A percentile compares a stretch with the other conserved stretches of the same genome.
Evolutionary conservation across 257 asterid species (phyloP).

Genomic region (Rehmannia glutinosa): DNA sequence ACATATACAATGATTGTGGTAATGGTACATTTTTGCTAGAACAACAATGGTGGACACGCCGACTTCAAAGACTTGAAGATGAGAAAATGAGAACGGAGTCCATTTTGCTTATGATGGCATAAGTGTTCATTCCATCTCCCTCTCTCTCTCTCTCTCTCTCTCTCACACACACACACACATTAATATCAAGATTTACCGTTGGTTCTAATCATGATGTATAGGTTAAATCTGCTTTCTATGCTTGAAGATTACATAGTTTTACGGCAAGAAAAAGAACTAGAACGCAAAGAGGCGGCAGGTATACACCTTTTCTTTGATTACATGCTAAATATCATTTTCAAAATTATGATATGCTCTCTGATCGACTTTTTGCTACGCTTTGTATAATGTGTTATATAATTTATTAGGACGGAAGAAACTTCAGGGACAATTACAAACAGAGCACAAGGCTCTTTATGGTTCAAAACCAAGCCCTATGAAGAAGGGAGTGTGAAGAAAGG

Average conservation of each 20-base stretch:
- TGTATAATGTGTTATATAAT: background rate
- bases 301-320: slow-evolving; percentile 10
- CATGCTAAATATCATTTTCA: background rate
- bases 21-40: too few species aligned
- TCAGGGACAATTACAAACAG: slow-evolving; percentile 50
- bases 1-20: too few species aligned
- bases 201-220: slow-evolving; percentile 26
- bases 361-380: background rate
- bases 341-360: background rate
- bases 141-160: background rate
- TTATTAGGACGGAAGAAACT: slow-evolving; percentile 73
- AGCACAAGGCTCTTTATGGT: slow-evolving; percentile 57
- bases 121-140: slow-evolving; percentile 23
- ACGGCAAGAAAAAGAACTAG: slow-evolving; percentile 81
- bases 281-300: slow-evolving; percentile 90
- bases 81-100: slow-evolving; percentile 82
- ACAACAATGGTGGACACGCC: slow-evolving; percentile 85
- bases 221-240: slow-evolving; percentile 83
- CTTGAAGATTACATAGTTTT: slow-evolving; percentile 68
- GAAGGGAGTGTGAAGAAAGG: slow-evolving; percentile 24
- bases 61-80: slow-evolving; percentile 63
- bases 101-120: slow-evolving; percentile 86
- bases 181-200: background rate
- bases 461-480: slow-evolving; percentile 70
- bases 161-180: too few species aligned